These are phyloP conservation scores for Cladosporium sp. DNA, from an alignment of 2,329 filamentous ascomycete genomes.

Conservation along the genomic window DNA sequence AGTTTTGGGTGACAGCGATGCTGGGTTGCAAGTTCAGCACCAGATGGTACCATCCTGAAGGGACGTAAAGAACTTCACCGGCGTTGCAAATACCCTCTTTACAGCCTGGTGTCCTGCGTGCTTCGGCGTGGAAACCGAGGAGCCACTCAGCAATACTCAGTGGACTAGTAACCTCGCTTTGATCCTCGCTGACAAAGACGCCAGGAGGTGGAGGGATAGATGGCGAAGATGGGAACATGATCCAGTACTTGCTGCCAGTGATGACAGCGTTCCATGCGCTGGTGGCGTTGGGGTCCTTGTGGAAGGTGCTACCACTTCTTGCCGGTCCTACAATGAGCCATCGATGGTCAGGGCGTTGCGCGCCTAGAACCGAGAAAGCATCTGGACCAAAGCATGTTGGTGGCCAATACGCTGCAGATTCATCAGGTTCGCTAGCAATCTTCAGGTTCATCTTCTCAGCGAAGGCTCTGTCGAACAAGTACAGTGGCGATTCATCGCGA, in stretches of 20 bases:
- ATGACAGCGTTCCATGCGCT: constrained; percentile 94
- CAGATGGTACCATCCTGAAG: constrained; percentile 94
- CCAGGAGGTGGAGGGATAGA: constrained; percentile 69
- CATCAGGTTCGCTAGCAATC: constrained; percentile 38
- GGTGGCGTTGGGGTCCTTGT: constrained; percentile 71
- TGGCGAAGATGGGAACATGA: constrained; percentile 82
- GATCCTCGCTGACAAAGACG: constrained; percentile 83
- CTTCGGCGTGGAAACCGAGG: constrained; percentile 80
- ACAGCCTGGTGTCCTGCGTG: constrained; percentile 70
- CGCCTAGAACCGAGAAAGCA: constrained; percentile 72
- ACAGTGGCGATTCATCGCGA: constrained; percentile 81
- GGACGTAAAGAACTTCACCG: constrained; percentile 88
- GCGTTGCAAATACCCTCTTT: constrained; percentile 77
- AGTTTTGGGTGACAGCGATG: constrained; percentile 92
- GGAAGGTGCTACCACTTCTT: constrained; percentile 87
- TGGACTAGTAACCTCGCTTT: constrained; percentile 88
- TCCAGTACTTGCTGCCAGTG: constrained; percentile 92
- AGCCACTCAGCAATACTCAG: constrained; percentile 97
- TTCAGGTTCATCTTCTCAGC: constrained; percentile 76
- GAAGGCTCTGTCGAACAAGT: constrained; percentile 85
- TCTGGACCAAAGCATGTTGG: constrained; percentile 84
- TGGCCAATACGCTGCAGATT: constrained; percentile 64
- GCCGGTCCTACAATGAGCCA: constrained; percentile 91
- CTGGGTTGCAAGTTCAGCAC: constrained; percentile 83
- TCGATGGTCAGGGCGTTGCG: constrained; percentile 76